phyloP scores from a whole-genome alignment of 495 filamentous ascomycete genomes.

The Darksidea phi region DNA sequence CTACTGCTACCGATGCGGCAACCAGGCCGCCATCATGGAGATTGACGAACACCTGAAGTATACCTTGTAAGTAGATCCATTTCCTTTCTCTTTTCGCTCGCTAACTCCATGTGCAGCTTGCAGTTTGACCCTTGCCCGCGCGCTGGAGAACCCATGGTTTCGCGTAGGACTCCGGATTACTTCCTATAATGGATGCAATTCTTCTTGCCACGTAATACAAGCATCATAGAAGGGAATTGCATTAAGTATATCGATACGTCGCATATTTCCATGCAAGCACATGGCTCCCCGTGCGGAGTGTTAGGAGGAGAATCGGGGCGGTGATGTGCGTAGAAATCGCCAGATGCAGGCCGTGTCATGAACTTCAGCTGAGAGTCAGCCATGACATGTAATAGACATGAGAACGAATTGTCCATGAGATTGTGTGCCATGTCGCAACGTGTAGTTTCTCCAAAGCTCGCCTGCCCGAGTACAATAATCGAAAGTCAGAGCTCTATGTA shows the following conservation, averaged over 20 bases:
- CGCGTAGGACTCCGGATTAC: conserved; percentile 92
- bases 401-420: no score
- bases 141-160: conserved; percentile 98
- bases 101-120: conserved; percentile 58
- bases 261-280: background rate
- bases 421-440: no score
- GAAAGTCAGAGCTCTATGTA: no score
- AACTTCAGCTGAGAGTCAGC: no score
- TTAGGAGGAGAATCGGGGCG: no score
- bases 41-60: conserved; percentile 99
- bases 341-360: no score
- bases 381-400: no score
- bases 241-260: conserved; percentile 13
- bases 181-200: conserved; percentile 70
- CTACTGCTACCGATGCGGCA: conserved; percentile 97
- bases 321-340: no score
- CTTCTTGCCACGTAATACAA: conserved; percentile 11
- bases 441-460: no score
- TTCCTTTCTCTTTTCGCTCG: background rate
- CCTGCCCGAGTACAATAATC: no score
- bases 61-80: conserved; percentile 78
- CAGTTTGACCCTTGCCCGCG: conserved; percentile 99
- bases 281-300: no score
- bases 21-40: conserved; percentile 99
- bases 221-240: conserved; percentile 27